phyloP scores from a whole-genome alignment of 345 rosid species.

The Eucalyptus sideroxylon region DNA sequence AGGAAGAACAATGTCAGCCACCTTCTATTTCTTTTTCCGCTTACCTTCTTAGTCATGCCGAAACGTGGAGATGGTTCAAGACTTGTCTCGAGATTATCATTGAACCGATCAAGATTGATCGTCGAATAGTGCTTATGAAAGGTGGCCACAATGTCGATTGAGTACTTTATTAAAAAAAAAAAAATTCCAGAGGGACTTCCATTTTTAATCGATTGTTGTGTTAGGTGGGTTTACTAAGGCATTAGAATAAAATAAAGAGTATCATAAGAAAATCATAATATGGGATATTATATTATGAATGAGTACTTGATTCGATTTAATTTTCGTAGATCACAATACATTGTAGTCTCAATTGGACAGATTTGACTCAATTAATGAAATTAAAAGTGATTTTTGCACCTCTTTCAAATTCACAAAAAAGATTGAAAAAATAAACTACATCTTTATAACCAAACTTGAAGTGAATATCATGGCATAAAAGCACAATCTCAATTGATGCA shows the following conservation, averaged over 20 bases:
- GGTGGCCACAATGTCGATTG: neutral
- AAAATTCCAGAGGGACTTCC: neutral
- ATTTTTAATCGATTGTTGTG: neutral
- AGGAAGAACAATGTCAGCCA: neutral
- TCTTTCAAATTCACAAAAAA: neutral
- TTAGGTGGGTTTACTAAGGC: neutral
- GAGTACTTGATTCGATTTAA: neutral
- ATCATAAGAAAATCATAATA: neutral
- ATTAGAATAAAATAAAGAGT: neutral
- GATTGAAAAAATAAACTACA: neutral
- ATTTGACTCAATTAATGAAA: neutral
- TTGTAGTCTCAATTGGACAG: fast-evolving
- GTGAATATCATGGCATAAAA: neutral
- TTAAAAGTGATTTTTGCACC: neutral
- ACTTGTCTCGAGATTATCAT: neutral
- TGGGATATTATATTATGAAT: neutral
- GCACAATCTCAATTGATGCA: neutral
- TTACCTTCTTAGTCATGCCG: neutral
- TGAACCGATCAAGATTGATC: neutral
- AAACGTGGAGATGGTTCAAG: neutral
- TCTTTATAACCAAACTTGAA: neutral
- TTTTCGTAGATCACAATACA: fast-evolving
- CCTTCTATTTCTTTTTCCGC: neutral
- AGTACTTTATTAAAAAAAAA: neutral
- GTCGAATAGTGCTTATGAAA: fast-evolving